These are phyloP conservation scores for Ogataea kodamae DNA, from an alignment of 805 yeast genomes.

Conservation along the genomic window DNA sequence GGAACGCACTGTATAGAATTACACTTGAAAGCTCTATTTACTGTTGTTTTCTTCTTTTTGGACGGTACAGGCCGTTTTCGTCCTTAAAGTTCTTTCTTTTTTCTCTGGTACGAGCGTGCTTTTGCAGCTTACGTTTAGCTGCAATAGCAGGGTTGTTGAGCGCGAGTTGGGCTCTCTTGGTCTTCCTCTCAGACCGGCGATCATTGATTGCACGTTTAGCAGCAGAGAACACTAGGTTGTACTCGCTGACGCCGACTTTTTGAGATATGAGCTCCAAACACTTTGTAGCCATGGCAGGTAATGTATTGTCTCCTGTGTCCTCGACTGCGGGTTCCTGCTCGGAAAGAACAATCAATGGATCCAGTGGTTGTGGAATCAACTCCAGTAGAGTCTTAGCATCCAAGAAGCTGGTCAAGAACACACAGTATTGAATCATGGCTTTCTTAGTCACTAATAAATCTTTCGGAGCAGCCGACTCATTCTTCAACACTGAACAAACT, in stretches of 20 bases:
- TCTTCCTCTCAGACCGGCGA: slow-evolving; percentile 72
- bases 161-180: slow-evolving; percentile 71
- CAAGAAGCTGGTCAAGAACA: slow-evolving; percentile 54
- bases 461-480: slow-evolving; percentile 51
- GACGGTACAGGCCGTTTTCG: slow-evolving; percentile 69
- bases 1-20: slow-evolving; percentile 3
- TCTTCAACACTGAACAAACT: slow-evolving; percentile 59
- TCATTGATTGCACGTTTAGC: slow-evolving; percentile 59
- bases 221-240: slow-evolving; percentile 53
- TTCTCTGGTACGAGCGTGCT: slow-evolving; percentile 72
- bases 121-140: slow-evolving; percentile 73
- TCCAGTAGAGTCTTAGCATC: slow-evolving; percentile 37
- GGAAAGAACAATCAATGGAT: slow-evolving; percentile 32
- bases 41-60: slow-evolving; percentile 47
- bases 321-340: slow-evolving; percentile 33
- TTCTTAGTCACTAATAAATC: slow-evolving; percentile 59
- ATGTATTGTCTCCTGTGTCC: slow-evolving; percentile 34
- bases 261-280: slow-evolving; percentile 64
- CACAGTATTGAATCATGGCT: slow-evolving; percentile 65
- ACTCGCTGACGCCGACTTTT: slow-evolving; percentile 69
- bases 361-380: slow-evolving; percentile 36
- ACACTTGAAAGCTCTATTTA: slow-evolving; percentile 3
- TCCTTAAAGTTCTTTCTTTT: slow-evolving; percentile 74
- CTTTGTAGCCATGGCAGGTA: slow-evolving; percentile 47
- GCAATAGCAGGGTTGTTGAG: slow-evolving; percentile 76